These are phyloP conservation scores for Xeromyces bisporus DNA, from an alignment of 495 filamentous ascomycete species.

Conservation along the genomic window DNA sequence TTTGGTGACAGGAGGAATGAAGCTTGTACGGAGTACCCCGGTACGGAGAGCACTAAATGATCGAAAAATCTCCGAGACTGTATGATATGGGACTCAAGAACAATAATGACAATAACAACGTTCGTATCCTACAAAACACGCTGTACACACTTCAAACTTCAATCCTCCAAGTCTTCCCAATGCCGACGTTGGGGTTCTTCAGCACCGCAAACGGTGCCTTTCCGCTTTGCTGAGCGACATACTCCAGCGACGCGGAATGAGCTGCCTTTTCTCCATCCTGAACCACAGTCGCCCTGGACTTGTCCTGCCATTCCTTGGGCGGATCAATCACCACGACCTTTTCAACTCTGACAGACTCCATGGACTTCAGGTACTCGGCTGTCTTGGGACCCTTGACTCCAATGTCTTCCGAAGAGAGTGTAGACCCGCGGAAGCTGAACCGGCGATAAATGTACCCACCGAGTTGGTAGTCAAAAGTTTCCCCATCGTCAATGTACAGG, in stretches of 20 bases:
- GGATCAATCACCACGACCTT: constrained; percentile 69
- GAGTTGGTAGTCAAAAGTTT: constrained; percentile 71
- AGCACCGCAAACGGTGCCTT: constrained; percentile 69
- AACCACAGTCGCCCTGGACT: constrained; percentile 47
- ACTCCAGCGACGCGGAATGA: constrained; percentile 39
- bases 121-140: too few relatives aligned
- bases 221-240: constrained; percentile 36
- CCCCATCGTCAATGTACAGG: constrained; percentile 85
- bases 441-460: constrained; percentile 74
- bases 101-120: too few relatives aligned
- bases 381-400: constrained; percentile 42
- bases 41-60: too few relatives aligned
- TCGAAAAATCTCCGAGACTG: too few relatives aligned
- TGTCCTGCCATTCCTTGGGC: constrained; percentile 50
- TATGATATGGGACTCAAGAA: too few relatives aligned
- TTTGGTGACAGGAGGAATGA: too few relatives aligned
- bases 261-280: constrained; percentile 48
- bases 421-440: constrained; percentile 44
- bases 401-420: constrained; percentile 32
- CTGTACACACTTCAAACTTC: constrained; percentile 34
- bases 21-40: too few relatives aligned
- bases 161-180: constrained; percentile 73
- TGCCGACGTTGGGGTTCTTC: constrained; percentile 54
- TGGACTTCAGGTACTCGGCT: constrained; percentile 55
- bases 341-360: constrained; percentile 64